phyloP scores from a whole-genome alignment of 805 yeast species.

The Saccharomyces kudriavzevii region DNA sequence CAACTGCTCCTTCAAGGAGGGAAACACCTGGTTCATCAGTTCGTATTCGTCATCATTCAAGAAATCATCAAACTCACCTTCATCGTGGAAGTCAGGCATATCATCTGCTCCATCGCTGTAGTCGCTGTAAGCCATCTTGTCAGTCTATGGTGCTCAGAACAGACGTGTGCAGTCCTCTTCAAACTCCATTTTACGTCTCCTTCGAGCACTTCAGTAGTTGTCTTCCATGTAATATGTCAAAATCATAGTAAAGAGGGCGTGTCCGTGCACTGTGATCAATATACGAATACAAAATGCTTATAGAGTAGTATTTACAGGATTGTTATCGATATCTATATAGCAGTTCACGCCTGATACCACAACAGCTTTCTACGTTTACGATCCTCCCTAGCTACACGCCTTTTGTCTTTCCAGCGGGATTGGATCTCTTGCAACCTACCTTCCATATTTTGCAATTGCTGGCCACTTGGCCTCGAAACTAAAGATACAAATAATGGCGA shows the following conservation, averaged over 20 bases:
- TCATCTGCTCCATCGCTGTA: constrained; percentile 26
- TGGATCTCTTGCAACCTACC: constrained; percentile 39
- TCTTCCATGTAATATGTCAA: not conserved
- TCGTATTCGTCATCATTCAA: constrained; percentile 32
- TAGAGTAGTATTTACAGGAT: constrained; percentile 3
- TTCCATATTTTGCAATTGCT: constrained; percentile 39
- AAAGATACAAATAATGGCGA: constrained; percentile 46
- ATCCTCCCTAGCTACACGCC: constrained; percentile 45
- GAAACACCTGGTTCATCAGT: constrained; percentile 39
- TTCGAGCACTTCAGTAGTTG: not conserved
- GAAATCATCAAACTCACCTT: constrained; percentile 33
- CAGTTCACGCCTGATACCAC: constrained; percentile 48
- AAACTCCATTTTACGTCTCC: not conserved
- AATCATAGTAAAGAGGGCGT: not conserved
- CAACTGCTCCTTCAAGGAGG: constrained; percentile 34
- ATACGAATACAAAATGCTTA: not conserved
- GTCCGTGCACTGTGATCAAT: not conserved
- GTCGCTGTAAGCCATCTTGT: constrained; percentile 6
- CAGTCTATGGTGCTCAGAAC: not conserved
- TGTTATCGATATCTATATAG: constrained; percentile 8
- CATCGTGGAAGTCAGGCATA: constrained; percentile 31
- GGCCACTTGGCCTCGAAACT: constrained; percentile 39
- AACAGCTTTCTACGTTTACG: constrained; percentile 48
- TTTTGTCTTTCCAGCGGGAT: constrained; percentile 41
- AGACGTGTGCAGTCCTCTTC: not conserved